Base-by-base conservation (phyloP, 225 moss, liverwort and hornwort species). In the Polytrichum formosum region DNA sequence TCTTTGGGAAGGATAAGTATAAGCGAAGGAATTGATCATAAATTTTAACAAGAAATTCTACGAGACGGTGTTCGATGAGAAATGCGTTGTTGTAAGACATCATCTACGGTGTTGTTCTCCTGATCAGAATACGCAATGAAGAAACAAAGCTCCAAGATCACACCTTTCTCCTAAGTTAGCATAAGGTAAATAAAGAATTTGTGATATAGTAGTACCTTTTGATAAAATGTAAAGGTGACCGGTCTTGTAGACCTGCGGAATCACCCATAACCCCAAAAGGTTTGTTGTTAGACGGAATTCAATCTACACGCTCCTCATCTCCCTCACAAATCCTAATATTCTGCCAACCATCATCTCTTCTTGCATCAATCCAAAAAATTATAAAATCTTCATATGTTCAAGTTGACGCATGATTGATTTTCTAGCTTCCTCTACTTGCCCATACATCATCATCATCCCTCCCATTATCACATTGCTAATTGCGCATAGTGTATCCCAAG, bases 141-240 rank as follows among this genome's bases (percentile, higher is more conserved):
- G 13, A 46, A 16, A 46, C 13, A 16, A 46, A 46, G 2, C 46
- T 46, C 46, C 46, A 46, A 46, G 3, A 46, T 3, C 13, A 13
- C 2, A 16, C 13, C 46, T 46, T 46, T 13, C 46, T 4, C 46
- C 46, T 46, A 46, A 46, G 46, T 46, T 46, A 13, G 46, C 8
- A 46, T 16, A 46, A 46, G 9, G 46, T 16, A 4, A 13, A 46
- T 46, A 4, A 46, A 16, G 46, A 8, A 35, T 2, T 35, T 7
- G 35, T 9, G 35, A 35, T 8, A 35, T 8, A 35, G 35, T 2
- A 35, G 8, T 75, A 88, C 88, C 88, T 88, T 84, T 88, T 31
- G 88, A 88, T 18, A 84, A 82, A 22, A 88, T 82, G 61, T 64
- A 88, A 28, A 88, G 82, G 21, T 78, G 88, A 53, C 88, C 88